Conservation (phyloP, 2,329 filamentous ascomycete genomes). For the Phaeosphaeriaceae sp. region DNA sequence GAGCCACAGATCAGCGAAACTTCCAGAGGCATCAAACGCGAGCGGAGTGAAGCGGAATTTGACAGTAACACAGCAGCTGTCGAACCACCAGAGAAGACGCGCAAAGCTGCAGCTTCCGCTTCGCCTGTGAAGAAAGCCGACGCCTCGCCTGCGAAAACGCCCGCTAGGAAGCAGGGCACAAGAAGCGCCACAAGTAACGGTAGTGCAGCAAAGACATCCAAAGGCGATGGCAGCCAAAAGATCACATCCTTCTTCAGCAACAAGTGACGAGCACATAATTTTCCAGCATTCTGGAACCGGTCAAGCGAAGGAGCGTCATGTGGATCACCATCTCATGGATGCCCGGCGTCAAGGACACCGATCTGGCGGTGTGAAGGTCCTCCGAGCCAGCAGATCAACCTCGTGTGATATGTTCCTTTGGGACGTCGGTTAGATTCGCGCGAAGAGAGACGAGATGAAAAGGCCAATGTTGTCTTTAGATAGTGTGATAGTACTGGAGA, state of each 20-base stretch:
- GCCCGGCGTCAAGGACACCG: slow-evolving; percentile 1
- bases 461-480: background rate
- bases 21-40: slow-evolving; percentile 56
- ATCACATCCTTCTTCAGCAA: slow-evolving; percentile 65
- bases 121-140: slow-evolving; percentile 26
- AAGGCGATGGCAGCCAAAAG: slow-evolving; percentile 61
- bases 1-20: slow-evolving; percentile 16
- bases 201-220: slow-evolving; percentile 53
- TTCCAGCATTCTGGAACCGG: slow-evolving; percentile 16
- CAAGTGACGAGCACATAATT: slow-evolving; percentile 43
- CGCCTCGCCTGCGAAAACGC: slow-evolving; percentile 33
- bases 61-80: slow-evolving; percentile 37
- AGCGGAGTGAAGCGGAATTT: slow-evolving; percentile 49
- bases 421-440: background rate
- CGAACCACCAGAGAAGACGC: slow-evolving; percentile 50
- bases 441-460: background rate
- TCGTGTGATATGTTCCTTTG: background rate
- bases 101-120: slow-evolving; percentile 20
- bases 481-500: slow-evolving; percentile 4
- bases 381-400: background rate
- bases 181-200: slow-evolving; percentile 66
- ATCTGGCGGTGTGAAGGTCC: background rate
- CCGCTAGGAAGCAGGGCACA: slow-evolving; percentile 51
- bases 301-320: slow-evolving; percentile 19
- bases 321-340: slow-evolving; percentile 1